These are phyloP conservation scores for Lithospermum erythrorhizon DNA, from an alignment of 257 asterid genomes.

Conservation along the genomic window DNA sequence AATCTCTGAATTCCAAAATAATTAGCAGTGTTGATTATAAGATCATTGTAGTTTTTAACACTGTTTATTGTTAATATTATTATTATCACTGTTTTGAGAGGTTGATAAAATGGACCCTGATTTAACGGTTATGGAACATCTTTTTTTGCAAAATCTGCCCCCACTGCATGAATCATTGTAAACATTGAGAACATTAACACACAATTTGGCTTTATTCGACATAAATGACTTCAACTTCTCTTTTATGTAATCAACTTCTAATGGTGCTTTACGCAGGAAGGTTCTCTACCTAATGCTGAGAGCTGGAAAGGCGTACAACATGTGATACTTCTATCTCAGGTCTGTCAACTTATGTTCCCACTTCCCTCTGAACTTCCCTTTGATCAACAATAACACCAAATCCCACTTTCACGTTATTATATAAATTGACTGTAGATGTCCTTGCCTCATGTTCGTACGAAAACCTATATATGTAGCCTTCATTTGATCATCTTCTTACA, in stretches of 20 bases:
- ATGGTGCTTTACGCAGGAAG: constrained; percentile 40
- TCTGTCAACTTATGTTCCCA: constrained; percentile 4
- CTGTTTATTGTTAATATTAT: no score
- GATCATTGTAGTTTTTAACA: no score
- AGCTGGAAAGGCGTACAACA: constrained; percentile 82
- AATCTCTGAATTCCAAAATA: no score
- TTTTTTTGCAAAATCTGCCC: no score
- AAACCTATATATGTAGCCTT: no score
- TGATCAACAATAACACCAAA: neutral
- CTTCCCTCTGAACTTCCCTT: neutral
- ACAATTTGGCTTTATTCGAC: neutral
- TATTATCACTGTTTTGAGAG: no score
- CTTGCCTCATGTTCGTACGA: neutral
- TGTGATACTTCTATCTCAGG: constrained; percentile 83
- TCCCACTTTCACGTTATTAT: neutral
- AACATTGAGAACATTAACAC: no score
- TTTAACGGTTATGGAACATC: no score
- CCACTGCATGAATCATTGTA: no score
- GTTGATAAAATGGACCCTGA: no score
- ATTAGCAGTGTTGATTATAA: no score
- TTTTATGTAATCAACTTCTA: neutral
- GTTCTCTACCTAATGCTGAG: constrained; percentile 43
- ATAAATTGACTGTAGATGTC: neutral
- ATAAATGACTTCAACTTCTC: neutral
- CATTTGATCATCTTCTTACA: no score